Base-by-base conservation (phyloP, 768 basidiomycete species). In the Cubamyces lactineus region DNA sequence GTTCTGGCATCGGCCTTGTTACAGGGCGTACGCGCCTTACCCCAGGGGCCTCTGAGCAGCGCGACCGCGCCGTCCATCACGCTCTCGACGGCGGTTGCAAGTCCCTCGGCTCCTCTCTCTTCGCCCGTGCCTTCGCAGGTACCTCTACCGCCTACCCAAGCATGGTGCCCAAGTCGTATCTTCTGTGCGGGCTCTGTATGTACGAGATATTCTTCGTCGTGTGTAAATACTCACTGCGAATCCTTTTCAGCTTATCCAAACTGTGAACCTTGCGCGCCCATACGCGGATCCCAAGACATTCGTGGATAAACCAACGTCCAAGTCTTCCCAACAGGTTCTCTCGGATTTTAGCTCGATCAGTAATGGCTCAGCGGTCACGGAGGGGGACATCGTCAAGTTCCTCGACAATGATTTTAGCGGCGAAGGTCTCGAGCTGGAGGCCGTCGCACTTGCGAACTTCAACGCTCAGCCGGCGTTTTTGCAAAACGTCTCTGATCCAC, bases 281-380 rank as follows among this genome's bases (percentile, higher is more conserved):
- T 97, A 82, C 70, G 72, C 81, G 0, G 95, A 97, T 73, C 86
- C 87, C 48, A 96, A 97, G 76, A 95, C 92, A 0, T 87, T 96
- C 72, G 90, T 91, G 8, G 95, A 96, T 79, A 79, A 95, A 80
- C 94, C 94, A 2, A 96, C 94, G 1, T 81, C 78, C 69, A 85
- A 87, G 67, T 73, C 81, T 0, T 70, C 87, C 1, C 84, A 86
- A 66, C 77, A 80, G 53, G 92, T 94, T 15, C 77, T 95, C 50
- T 73, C 82, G 0, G 89, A 89, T 65, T 97, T 93, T 67, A 69
- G 70, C 57, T 76, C 80, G n/a, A 77, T 82, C 49, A 74, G 46
- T 68, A 75, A 73, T 63, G 73, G 59, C 0, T 76, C 69, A 43
- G 28, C 28, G 28, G 74, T 82, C 24, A 92, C 91, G 0, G 85